These are phyloP conservation scores for Aspergillus melleus DNA, from an alignment of 2,329 filamentous ascomycete genomes.

Conservation along the genomic window DNA sequence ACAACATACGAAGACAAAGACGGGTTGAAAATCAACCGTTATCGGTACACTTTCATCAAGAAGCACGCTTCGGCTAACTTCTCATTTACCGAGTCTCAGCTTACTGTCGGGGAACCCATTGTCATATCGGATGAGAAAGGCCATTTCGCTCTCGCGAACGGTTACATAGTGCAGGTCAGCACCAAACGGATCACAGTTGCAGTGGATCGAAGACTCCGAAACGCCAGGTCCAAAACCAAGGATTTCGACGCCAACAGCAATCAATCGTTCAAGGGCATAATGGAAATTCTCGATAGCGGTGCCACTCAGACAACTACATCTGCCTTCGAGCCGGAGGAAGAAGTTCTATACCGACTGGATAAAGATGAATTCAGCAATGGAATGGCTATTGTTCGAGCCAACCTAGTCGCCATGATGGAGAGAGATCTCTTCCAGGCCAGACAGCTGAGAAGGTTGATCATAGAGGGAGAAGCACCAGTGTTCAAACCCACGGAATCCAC, in stretches of 20 bases:
- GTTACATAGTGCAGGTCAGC: constrained; percentile 78
- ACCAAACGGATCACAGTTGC: constrained; percentile 79
- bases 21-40: constrained; percentile 85
- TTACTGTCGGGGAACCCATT: constrained; percentile 82
- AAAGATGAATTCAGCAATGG: constrained; percentile 99
- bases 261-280: constrained; percentile 86
- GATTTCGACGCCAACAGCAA: constrained; percentile 76
- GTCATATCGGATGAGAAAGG: constrained; percentile 96
- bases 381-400: constrained; percentile 92
- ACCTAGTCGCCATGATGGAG: constrained; percentile 89
- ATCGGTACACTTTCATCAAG: constrained; percentile 81
- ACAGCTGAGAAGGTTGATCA: constrained; percentile 74
- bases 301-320: constrained; percentile 23
- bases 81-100: constrained; percentile 88
- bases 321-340: constrained; percentile 46
- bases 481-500: constrained; percentile 69
- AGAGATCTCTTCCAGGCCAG: constrained; percentile 69
- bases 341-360: constrained; percentile 76
- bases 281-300: constrained; percentile 71
- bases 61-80: constrained; percentile 61
- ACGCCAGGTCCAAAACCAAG: constrained; percentile 71
- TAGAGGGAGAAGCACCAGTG: constrained; percentile 70
- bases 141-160: constrained; percentile 91
- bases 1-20: constrained; percentile 69
- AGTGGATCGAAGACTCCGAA: constrained; percentile 86